Evolutionary conservation across 192 early-diverging fungal species (phyloP).

Genomic region (Blastocladiella britannica): DNA sequence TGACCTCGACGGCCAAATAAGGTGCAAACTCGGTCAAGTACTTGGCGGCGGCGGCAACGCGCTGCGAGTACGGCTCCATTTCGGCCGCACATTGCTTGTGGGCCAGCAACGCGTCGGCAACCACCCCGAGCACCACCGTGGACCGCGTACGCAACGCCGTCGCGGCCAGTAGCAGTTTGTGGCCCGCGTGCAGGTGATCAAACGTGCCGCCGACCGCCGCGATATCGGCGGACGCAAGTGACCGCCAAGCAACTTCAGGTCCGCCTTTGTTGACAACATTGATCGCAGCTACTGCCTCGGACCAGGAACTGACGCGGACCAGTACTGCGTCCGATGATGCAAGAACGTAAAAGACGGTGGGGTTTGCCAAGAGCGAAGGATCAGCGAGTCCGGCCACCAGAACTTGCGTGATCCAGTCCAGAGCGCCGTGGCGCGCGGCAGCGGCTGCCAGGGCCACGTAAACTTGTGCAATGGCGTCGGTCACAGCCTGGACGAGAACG

Average conservation of each 20-base stretch:
- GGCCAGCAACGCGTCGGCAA: constrained; percentile 37
- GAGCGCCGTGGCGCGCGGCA: neutral
- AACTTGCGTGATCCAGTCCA: neutral
- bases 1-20: constrained; percentile 22
- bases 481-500: too few relatives aligned
- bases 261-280: neutral
- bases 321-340: too few relatives aligned
- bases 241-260: neutral
- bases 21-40: constrained; percentile 36
- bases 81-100: constrained; percentile 47
- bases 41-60: constrained; percentile 29
- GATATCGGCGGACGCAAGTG: constrained; percentile 3
- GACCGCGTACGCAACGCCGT: constrained; percentile 17
- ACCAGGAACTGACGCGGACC: too few relatives aligned
- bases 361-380: neutral
- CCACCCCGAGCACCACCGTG: constrained; percentile 4
- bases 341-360: too few relatives aligned
- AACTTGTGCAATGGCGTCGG: neutral
- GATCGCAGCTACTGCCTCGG: too few relatives aligned
- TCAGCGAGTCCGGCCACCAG: neutral
- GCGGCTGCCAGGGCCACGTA: neutral
- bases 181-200: constrained; percentile 87
- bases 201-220: constrained; percentile 84
- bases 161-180: constrained; percentile 78
- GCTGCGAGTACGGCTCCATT: constrained; percentile 41